These are phyloP conservation scores for Aspergillus ellipticus DNA, from an alignment of 495 filamentous ascomycete species.

Conservation along the genomic window DNA sequence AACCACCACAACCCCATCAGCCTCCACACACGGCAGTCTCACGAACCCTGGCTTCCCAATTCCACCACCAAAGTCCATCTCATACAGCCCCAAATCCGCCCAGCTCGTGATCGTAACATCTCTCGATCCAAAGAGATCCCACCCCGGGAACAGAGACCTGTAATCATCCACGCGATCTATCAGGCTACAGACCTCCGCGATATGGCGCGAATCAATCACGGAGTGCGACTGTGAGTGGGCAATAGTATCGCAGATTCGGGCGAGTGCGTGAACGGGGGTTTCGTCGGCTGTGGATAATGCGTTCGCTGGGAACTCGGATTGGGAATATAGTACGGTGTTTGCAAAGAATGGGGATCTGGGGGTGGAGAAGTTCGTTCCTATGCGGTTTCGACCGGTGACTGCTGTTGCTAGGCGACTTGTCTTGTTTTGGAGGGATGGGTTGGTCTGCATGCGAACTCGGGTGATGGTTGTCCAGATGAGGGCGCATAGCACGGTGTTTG, in stretches of 20 bases:
- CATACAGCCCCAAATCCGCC: constrained; percentile 9
- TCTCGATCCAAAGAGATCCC: constrained; percentile 10
- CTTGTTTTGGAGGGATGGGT: neutral
- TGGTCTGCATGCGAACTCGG: constrained; percentile 10
- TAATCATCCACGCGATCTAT: neutral
- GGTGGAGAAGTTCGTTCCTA: too few relatives aligned
- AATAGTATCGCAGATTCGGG: constrained; percentile 4
- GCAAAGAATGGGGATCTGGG: constrained; percentile 6
- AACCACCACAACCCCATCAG: constrained; percentile 14
- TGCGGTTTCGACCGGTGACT: constrained; percentile 10
- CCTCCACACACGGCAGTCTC: constrained; percentile 10
- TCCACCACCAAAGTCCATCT: constrained; percentile 6
- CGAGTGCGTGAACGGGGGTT: neutral
- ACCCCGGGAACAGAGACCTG: constrained; percentile 4
- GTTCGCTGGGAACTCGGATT: neutral
- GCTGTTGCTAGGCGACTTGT: constrained; percentile 4
- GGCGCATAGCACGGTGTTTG: constrained; percentile 9
- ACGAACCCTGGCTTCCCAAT: constrained; percentile 6
- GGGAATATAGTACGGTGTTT: constrained; percentile 9
- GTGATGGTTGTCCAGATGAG: constrained; percentile 17
- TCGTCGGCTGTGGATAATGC: neutral
- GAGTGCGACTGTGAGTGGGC: neutral
- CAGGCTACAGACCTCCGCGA: constrained; percentile 6
- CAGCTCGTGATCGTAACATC: constrained; percentile 14
- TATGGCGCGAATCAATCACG: constrained; percentile 1